Conservation (phyloP, 1,284 basidiomycete genomes). For the Somion occarium region DNA sequence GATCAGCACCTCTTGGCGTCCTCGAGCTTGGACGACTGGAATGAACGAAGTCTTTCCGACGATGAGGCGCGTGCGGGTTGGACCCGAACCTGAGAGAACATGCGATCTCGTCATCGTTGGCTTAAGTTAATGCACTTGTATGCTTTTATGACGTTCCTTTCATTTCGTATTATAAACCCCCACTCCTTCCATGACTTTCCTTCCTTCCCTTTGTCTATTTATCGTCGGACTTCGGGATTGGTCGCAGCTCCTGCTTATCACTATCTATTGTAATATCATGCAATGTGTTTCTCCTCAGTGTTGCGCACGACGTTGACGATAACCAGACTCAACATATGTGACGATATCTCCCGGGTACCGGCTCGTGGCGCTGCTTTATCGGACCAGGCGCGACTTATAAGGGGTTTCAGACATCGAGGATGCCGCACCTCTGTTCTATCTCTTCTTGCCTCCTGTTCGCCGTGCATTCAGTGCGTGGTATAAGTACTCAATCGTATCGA, state of each 20-base stretch:
- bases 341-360: background rate
- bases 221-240: too few relatives aligned
- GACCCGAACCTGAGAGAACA: too few relatives aligned
- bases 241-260: background rate
- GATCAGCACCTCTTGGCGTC: too few relatives aligned
- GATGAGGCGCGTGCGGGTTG: too few relatives aligned
- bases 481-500: conserved; percentile 1
- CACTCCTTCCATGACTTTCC: too few relatives aligned
- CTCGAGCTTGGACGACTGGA: too few relatives aligned
- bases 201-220: too few relatives aligned
- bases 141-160: too few relatives aligned
- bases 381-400: background rate
- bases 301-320: background rate
- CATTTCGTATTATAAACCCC: too few relatives aligned
- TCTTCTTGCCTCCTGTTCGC: background rate
- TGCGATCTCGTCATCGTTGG: too few relatives aligned
- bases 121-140: too few relatives aligned
- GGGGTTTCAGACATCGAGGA: conserved; percentile 2
- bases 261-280: background rate
- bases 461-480: conserved; percentile 3
- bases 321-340: background rate
- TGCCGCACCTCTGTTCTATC: conserved; percentile 2
- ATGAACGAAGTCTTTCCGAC: too few relatives aligned
- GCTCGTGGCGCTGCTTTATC: conserved; percentile 1
- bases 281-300: background rate